Evolutionary conservation across 495 filamentous ascomycete genomes (phyloP), one percentile per base, ranked within the genome.

Genomic region (Neurospora sp.): DNA sequence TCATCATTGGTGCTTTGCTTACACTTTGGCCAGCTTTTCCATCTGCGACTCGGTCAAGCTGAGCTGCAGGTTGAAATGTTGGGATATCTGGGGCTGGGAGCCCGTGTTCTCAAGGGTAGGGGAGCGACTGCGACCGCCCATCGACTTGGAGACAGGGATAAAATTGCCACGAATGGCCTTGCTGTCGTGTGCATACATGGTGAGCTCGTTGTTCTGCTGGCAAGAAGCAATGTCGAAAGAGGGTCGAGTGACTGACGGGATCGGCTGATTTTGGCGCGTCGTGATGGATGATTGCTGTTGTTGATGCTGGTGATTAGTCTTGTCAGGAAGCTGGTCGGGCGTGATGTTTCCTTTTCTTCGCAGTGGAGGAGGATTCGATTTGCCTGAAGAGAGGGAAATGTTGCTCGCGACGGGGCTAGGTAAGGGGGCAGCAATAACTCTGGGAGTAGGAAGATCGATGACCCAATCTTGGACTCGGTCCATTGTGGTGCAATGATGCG

Each of bases 11-110:
- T 41, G 1, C 10, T 27, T 38, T 27, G 70, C 78, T 74, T 74
- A 81, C 78, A 69, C 76, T 16, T 73, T 53, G 16, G 77, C 70
- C 12, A 79, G 61, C 22, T 53, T 70, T 18, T 79, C 74, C 76
- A 79, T 75, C 37, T 79, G 76, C 0, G 75, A 72, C 1, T 80
- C 78, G n/a, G 75, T 80, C 41, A 80, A 70, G 48, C 74, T 78
- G 16, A 81, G 70, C 20, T 76, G 74, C 11, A 80, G 31, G 27
- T 31, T 31, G 22, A 77, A 69, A 6, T 53, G 46, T 3, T 53
- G 41, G 16, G 2, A 9, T 1, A 1, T 27, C 10, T 78, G 68
- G 10, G 70, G 12, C 1, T 68, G 71, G 61, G 38, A 31, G 0
- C 22, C 40, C 2, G 40, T 0, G 9, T 70, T 40, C n/a, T 70